These are phyloP conservation scores for Roridomyces roridus DNA, from an alignment of 768 basidiomycete species.

Conservation along the genomic window DNA sequence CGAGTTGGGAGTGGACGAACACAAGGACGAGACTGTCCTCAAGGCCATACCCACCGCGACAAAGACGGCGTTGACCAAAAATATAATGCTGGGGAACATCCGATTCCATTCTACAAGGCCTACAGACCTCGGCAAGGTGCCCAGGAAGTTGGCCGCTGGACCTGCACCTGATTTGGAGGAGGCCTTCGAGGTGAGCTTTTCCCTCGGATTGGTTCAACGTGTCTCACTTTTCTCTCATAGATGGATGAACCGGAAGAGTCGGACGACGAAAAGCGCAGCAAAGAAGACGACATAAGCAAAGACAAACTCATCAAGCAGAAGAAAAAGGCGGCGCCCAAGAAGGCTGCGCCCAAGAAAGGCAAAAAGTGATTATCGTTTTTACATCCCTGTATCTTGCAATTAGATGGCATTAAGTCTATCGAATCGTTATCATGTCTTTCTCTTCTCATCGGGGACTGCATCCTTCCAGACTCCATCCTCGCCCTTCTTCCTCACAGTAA, in stretches of 20 bases:
- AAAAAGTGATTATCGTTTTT: slow-evolving; percentile 8
- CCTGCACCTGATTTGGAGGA: slow-evolving; percentile 92
- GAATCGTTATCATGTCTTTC: slow-evolving; percentile 6
- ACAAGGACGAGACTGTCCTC: slow-evolving; percentile 73
- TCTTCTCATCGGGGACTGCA: slow-evolving; percentile 14
- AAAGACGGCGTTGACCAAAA: slow-evolving; percentile 88
- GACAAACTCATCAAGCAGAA: slow-evolving; percentile 70
- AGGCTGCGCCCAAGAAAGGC: slow-evolving; percentile 24
- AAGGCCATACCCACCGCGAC: slow-evolving; percentile 85
- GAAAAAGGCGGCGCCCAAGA: slow-evolving; percentile 38
- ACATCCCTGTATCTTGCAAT: too few relatives aligned
- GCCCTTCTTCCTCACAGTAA: slow-evolving; percentile 90
- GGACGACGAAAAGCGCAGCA: slow-evolving; percentile 54
- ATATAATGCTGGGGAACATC: slow-evolving; percentile 90
- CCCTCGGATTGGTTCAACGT: background rate
- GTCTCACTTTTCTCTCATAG: slow-evolving; percentile 27
- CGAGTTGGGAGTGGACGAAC: slow-evolving; percentile 88
- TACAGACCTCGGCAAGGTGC: slow-evolving; percentile 76
- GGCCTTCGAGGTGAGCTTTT: slow-evolving; percentile 72
- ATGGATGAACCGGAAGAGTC: slow-evolving; percentile 55
- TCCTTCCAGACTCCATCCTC: slow-evolving; percentile 62
- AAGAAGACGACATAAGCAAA: slow-evolving; percentile 54
- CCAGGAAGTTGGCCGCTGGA: slow-evolving; percentile 80
- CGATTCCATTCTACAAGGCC: slow-evolving; percentile 94
- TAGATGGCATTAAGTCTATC: background rate